phyloP scores from a whole-genome alignment of 2,329 filamentous ascomycete species.

The Fusarium nelsonii region DNA sequence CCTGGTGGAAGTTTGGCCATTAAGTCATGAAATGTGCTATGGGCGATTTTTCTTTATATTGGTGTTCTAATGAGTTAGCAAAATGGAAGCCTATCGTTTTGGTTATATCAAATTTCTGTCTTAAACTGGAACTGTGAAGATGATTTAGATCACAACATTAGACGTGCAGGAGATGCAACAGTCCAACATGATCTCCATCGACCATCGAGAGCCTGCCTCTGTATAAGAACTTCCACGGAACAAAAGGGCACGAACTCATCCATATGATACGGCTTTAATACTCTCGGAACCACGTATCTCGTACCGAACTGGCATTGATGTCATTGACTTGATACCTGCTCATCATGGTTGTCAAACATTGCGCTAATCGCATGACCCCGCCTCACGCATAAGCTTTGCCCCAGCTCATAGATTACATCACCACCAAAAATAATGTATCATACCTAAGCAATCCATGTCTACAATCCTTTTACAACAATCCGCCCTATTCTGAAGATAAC shows the following conservation, averaged over 20 bases:
- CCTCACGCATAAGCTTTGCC: slow-evolving; percentile 27
- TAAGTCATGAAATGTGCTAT: slow-evolving; percentile 10
- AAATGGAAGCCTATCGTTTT: slow-evolving; percentile 5
- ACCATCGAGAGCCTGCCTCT: not conserved
- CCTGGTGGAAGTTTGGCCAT: slow-evolving; percentile 31
- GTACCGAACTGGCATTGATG: not conserved
- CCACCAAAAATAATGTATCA: slow-evolving; percentile 32
- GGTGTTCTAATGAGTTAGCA: slow-evolving; percentile 17
- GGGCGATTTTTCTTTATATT: not conserved
- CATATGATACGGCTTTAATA: not conserved
- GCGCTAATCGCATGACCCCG: slow-evolving; percentile 42
- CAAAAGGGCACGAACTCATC: not conserved
- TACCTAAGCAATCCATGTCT: slow-evolving; percentile 13
- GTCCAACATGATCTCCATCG: not conserved
- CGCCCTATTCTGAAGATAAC: not conserved
- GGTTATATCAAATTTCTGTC: slow-evolving; percentile 6
- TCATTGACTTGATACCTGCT: not conserved
- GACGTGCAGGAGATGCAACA: not conserved
- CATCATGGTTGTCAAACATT: not conserved
- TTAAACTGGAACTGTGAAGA: not conserved
- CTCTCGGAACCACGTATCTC: not conserved
- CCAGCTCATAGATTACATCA: slow-evolving; percentile 48
- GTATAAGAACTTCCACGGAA: not conserved
- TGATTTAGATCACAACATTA: not conserved
- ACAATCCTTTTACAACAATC: slow-evolving; percentile 9